Evolutionary conservation across 164 flowering plant genomes (phyloP).

Genomic region (Liquidambar formosana): DNA sequence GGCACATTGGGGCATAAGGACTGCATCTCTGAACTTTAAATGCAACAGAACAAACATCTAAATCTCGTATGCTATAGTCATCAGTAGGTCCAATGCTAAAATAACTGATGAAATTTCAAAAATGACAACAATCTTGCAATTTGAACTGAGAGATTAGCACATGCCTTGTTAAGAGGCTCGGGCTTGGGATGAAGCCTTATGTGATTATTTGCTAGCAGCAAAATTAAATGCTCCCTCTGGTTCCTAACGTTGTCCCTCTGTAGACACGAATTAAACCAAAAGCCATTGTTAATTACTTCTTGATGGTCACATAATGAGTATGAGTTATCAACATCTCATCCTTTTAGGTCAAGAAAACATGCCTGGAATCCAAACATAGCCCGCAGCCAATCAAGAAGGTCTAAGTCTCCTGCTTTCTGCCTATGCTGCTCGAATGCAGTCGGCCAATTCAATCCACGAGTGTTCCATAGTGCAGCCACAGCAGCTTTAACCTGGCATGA

Average conservation of each 20-base stretch:
- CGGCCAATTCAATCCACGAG: slow-evolving; percentile 87
- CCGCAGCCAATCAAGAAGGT: slow-evolving; percentile 94
- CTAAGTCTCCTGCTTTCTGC: slow-evolving; percentile 79
- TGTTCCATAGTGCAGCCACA: slow-evolving; percentile 81
- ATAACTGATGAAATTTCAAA: background rate
- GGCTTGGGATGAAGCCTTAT: slow-evolving; percentile 86
- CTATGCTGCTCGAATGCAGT: slow-evolving; percentile 70
- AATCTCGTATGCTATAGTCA: background rate
- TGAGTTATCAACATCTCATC: background rate
- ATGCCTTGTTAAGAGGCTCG: slow-evolving; percentile 85
- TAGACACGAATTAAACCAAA: slow-evolving; percentile 21
- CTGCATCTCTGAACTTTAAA: background rate
- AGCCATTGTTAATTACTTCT: background rate
- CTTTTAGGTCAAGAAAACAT: slow-evolving; percentile 9
- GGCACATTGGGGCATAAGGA: background rate
- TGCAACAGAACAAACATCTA: background rate
- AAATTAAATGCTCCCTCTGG: slow-evolving; percentile 88
- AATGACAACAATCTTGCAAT: background rate
- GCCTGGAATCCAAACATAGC: slow-evolving; percentile 99
- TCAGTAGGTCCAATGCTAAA: background rate
- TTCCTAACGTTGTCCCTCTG: slow-evolving; percentile 98
- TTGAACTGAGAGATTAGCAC: slow-evolving; percentile 5
- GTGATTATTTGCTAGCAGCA: slow-evolving; percentile 84
- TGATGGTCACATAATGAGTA: background rate
- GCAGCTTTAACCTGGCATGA: slow-evolving; percentile 82